Base-by-base conservation (phyloP, 2,329 filamentous ascomycete genomes). In the Sporothrix luriei region DNA sequence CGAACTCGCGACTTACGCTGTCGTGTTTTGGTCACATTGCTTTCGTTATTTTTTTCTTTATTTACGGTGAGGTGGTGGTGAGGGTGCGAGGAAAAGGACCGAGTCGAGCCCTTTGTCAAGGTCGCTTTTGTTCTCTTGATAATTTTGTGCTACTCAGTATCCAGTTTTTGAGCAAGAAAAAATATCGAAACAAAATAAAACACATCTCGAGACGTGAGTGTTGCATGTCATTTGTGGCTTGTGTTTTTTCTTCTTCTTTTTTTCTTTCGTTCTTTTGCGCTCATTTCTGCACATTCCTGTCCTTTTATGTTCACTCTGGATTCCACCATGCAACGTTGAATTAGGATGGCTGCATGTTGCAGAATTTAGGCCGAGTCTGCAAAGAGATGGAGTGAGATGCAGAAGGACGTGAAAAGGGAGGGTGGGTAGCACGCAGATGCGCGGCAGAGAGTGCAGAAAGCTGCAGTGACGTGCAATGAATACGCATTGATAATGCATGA, bases 401-500 rank as follows among this genome's bases (percentile, higher is more conserved):
- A 57, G 26, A 38, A 57, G 26, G 19, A 57, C 13, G 4, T 10
- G 19, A 33, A 13, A 43, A 43, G 33, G 38, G 55, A 43, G 55
- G 55, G 55, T 61, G 55, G 55, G 55, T 11, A 61, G 55, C 55
- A 19, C 43, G 55, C 55, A 40, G 55, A 4, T 16, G 40, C 13
- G 40, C 14, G 43, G 33, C 43, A 48, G 43, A 48, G 6, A 48
- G 14, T 46, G 40, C 40, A 46, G 33, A 59, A 55, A 6, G 24
- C 19, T 48, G 59, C 59, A 57, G 33, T 16, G n/a, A 52, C 9
- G 29, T 38, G 24, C 29, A 68, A 33, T 6, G 1, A 33, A 33
- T 33, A 33, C 7, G 51, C 26, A 54, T 14, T 19, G 33, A 69
- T 61, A 33, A 33, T 33, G 65, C 54, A 66, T 55, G 24, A 55